These are phyloP conservation scores for Nidula microcarpa DNA, from an alignment of 768 basidiomycete genomes.

Conservation along the genomic window DNA sequence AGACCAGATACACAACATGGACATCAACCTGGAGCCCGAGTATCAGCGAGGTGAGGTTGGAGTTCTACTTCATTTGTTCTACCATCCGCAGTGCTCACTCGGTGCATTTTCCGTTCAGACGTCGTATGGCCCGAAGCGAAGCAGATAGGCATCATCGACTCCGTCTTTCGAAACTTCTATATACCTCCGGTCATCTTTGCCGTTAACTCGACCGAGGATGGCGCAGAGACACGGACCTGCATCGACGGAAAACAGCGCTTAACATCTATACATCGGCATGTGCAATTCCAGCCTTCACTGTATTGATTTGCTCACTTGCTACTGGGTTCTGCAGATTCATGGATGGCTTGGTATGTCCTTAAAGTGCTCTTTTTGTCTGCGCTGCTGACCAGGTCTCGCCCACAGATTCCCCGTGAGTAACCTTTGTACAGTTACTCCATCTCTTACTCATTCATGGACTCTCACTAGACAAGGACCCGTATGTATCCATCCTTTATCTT, in stretches of 20 bases:
- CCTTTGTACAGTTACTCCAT: not conserved
- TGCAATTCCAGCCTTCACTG: conserved; percentile 1
- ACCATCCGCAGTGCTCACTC: not conserved
- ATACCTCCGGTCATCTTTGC: conserved; percentile 31
- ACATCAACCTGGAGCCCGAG: conserved; percentile 72
- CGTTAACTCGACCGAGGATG: conserved; percentile 52
- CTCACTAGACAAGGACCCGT: conserved; percentile 45
- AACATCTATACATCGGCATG: conserved; percentile 69
- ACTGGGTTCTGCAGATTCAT: conserved; percentile 52
- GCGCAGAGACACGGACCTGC: conserved; percentile 61
- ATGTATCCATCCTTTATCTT: conserved; percentile 13
- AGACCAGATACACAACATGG: conserved; percentile 64
- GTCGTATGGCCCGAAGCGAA: conserved; percentile 80
- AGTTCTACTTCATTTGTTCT: too few species aligned
- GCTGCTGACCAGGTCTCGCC: not conserved
- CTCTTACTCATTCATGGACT: not conserved
- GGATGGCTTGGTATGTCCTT: conserved; percentile 54
- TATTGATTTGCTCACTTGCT: not conserved
- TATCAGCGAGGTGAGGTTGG: conserved; percentile 66
- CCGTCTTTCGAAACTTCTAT: conserved; percentile 75
- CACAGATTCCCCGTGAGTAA: conserved; percentile 52
- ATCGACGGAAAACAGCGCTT: conserved; percentile 83
- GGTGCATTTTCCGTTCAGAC: conserved; percentile 30
- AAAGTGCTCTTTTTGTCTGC: conserved; percentile 3
- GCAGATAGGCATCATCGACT: conserved; percentile 74